These are phyloP conservation scores for Rhizopus arrhizus DNA, from an alignment of 371 early-diverging fungal genomes.

Conservation along the genomic window DNA sequence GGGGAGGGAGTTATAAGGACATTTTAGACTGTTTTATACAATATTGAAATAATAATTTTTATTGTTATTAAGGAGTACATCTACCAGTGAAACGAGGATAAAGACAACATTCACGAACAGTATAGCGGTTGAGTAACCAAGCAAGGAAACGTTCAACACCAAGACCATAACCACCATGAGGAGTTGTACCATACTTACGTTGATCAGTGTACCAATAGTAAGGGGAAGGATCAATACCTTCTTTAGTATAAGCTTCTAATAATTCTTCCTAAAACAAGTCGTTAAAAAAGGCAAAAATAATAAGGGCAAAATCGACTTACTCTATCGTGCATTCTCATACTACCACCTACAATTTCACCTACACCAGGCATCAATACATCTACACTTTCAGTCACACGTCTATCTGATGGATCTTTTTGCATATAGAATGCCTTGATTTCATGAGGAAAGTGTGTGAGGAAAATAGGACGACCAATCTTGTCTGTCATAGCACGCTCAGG, in stretches of 20 bases:
- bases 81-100: slow-evolving; percentile 96
- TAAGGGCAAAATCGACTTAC: slow-evolving; percentile 31
- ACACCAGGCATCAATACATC: slow-evolving; percentile 99
- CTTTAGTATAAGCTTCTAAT: slow-evolving; percentile 92
- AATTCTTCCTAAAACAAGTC: slow-evolving; percentile 69
- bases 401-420: slow-evolving; percentile 86
- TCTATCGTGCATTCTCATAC: slow-evolving; percentile 96
- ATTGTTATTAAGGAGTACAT: slow-evolving; percentile 74
- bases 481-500: slow-evolving; percentile 99
- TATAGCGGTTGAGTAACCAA: slow-evolving; percentile 93
- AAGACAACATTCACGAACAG: slow-evolving; percentile 92
- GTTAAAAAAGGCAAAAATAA: slow-evolving; percentile 1
- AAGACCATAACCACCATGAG: slow-evolving; percentile 99
- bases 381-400: slow-evolving; percentile 92
- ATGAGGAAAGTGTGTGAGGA: slow-evolving; percentile 97
- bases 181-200: slow-evolving; percentile 97
- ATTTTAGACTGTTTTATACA: not conserved
- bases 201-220: slow-evolving; percentile 99
- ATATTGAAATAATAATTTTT: no score
- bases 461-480: slow-evolving; percentile 94
- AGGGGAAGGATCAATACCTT: slow-evolving; percentile 95
- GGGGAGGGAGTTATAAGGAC: not conserved
- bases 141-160: slow-evolving; percentile 99
- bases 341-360: slow-evolving; percentile 99
- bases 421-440: slow-evolving; percentile 99